Percentiles rank a stretch among this genome's conserved stretches.
Conservation (phyloP, 2,329 filamentous ascomycete genomes). For the Colletotrichum scovillei region DNA sequence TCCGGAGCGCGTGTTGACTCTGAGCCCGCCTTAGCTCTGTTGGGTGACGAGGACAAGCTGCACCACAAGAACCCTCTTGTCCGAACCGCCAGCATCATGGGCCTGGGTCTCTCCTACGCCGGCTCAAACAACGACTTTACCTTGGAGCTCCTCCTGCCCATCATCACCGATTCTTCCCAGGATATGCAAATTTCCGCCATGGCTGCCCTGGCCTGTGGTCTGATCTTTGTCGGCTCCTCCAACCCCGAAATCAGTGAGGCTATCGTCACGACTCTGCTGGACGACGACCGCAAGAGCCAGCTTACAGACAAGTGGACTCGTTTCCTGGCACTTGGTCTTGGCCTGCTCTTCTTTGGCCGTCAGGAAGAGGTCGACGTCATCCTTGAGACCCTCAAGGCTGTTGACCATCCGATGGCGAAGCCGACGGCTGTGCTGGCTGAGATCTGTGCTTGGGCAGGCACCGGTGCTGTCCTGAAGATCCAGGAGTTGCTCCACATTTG, state of each 20-base stretch:
- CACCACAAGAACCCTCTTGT: conserved; percentile 82
- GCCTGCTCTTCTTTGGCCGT: conserved; percentile 92
- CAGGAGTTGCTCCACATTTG: conserved; percentile 98
- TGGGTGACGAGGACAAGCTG: conserved; percentile 84
- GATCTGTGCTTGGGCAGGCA: conserved; percentile 98
- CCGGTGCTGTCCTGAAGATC: conserved; percentile 95
- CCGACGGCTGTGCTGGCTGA: conserved; percentile 95
- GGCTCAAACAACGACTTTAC: conserved; percentile 93
- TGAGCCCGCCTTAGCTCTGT: conserved; percentile 88
- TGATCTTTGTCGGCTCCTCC: conserved; percentile 93
- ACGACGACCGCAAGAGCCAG: conserved; percentile 90
- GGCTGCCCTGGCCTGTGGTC: conserved; percentile 89
- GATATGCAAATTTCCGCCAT: conserved; percentile 98
- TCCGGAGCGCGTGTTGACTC: conserved; percentile 90
- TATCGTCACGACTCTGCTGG: conserved; percentile 91
- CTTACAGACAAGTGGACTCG: conserved; percentile 98
- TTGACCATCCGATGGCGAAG: conserved; percentile 96
- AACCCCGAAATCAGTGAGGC: conserved; percentile 92
- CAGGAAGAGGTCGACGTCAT: conserved; percentile 99
- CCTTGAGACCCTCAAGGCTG: conserved; percentile 93
- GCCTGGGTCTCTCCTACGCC: conserved; percentile 92
- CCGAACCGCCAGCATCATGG: conserved; percentile 91
- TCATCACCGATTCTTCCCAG: conserved; percentile 84
- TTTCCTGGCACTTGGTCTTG: conserved; percentile 94
- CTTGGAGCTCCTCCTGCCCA: conserved; percentile 85